Conservation (phyloP, 2,329 filamentous ascomycete genomes). For the Penicillium sp. region DNA sequence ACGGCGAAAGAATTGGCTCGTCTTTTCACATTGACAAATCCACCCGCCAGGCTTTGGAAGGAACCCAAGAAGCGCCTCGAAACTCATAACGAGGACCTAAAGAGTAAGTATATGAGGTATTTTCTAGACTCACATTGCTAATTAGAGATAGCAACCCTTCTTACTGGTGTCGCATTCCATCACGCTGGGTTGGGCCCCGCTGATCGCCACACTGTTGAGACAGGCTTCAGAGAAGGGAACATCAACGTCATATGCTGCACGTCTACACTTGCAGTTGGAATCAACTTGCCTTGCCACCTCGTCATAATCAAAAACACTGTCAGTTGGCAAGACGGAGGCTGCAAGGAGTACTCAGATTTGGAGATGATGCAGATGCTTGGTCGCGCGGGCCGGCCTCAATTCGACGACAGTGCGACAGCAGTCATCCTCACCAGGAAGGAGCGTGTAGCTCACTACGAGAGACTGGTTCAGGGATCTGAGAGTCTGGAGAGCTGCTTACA, state of each 20-base stretch:
- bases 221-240: constrained; percentile 67
- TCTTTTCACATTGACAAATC: constrained; percentile 59
- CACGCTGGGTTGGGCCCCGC: constrained; percentile 69
- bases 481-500: constrained; percentile 76
- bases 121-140: constrained; percentile 7
- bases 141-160: constrained; percentile 42
- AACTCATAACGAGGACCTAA: constrained; percentile 62
- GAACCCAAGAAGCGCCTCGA: constrained; percentile 53
- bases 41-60: constrained; percentile 62
- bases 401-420: constrained; percentile 71
- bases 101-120: constrained; percentile 41
- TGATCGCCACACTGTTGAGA: constrained; percentile 68
- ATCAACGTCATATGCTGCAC: constrained; percentile 83
- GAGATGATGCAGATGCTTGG: constrained; percentile 92
- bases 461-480: constrained; percentile 71
- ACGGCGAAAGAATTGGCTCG: constrained; percentile 68
- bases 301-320: constrained; percentile 81
- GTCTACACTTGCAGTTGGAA: constrained; percentile 77
- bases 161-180: constrained; percentile 73
- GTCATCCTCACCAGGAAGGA: constrained; percentile 75
- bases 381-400: constrained; percentile 78
- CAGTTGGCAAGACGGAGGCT: constrained; percentile 59
- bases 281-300: constrained; percentile 80
- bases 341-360: constrained; percentile 74
- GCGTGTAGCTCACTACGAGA: constrained; percentile 66